These are phyloP conservation scores for Coriolopsis trogii DNA, from an alignment of 1,284 basidiomycete genomes.

Conservation along the genomic window DNA sequence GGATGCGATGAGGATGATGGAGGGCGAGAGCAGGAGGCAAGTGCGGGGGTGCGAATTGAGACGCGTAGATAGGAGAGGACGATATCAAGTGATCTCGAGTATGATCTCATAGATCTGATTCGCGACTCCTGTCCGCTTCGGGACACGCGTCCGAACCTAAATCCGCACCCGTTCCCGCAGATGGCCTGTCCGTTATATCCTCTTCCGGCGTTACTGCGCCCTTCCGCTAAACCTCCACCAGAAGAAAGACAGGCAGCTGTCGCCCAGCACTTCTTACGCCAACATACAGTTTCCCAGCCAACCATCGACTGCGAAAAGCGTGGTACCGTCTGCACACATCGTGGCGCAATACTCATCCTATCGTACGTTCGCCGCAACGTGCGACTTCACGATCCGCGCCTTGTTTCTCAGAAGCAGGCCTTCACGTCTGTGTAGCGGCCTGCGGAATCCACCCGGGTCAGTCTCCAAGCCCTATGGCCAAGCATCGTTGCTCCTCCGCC, in stretches of 20 bases:
- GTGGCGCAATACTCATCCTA: background rate
- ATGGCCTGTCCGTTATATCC: slow-evolving; percentile 8
- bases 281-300: background rate
- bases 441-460: no score
- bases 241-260: no score
- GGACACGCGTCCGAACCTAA: slow-evolving; percentile 7
- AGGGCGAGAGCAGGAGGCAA: slow-evolving; percentile 1
- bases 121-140: background rate
- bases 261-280: background rate
- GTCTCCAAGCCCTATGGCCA: no score
- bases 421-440: no score
- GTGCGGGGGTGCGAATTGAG: slow-evolving; percentile 14
- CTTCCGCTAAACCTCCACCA: slow-evolving; percentile 28
- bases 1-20: slow-evolving; percentile 16
- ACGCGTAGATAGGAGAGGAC: slow-evolving; percentile 20
- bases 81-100: slow-evolving; percentile 24
- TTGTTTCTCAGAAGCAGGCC: no score
- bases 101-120: slow-evolving; percentile 23
- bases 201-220: slow-evolving; percentile 32
- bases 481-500: background rate
- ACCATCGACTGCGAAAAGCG: background rate
- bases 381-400: slow-evolving; percentile 4
- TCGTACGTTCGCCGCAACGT: slow-evolving; percentile 5
- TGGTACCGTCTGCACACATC: background rate
- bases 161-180: slow-evolving; percentile 6